Conservation (phyloP, 2,329 filamentous ascomycete species). For the Fusarium sp. region DNA sequence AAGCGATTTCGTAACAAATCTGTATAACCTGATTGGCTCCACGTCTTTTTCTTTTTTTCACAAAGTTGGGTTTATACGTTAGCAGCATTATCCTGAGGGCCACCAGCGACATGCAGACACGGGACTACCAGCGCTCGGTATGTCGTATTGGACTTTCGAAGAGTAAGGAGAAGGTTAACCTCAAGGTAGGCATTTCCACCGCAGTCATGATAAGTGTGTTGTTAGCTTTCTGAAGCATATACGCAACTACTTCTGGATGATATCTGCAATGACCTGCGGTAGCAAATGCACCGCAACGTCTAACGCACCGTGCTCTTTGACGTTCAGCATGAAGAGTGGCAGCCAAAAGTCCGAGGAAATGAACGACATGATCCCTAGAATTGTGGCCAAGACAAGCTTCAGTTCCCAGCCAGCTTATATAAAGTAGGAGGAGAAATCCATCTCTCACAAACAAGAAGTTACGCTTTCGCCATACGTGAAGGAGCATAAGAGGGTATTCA, state of each 20-base stretch:
- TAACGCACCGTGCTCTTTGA: conserved; percentile 65
- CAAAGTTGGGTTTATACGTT: conserved; percentile 62
- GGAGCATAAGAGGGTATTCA: conserved; percentile 47
- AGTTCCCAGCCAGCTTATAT: too few relatives aligned
- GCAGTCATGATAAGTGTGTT: conserved; percentile 65
- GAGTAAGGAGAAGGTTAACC: conserved; percentile 61
- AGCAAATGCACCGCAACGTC: conserved; percentile 72
- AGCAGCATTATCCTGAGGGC: conserved; percentile 77
- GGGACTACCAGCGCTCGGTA: conserved; percentile 76
- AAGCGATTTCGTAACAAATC: conserved; percentile 75
- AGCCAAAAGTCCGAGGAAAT: too few relatives aligned
- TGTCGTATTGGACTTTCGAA: conserved; percentile 64
- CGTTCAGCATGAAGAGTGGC: too few relatives aligned
- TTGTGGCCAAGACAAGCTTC: too few relatives aligned
- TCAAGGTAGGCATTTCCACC: conserved; percentile 51
- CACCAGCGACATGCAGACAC: conserved; percentile 72
- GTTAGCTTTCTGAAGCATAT: conserved; percentile 64
- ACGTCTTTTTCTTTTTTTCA: not conserved
- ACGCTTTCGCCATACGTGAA: too few relatives aligned
- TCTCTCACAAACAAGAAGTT: too few relatives aligned
- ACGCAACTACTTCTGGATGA: conserved; percentile 74
- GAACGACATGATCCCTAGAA: too few relatives aligned
- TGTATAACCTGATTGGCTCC: conserved; percentile 46
- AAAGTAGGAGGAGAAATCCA: too few relatives aligned
- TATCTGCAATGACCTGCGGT: conserved; percentile 73